A percentile compares a stretch with the other conserved stretches of the same genome.
phyloP scores from a whole-genome alignment of 2,329 filamentous ascomycete species.

The Emericellopsis cladophorae region DNA sequence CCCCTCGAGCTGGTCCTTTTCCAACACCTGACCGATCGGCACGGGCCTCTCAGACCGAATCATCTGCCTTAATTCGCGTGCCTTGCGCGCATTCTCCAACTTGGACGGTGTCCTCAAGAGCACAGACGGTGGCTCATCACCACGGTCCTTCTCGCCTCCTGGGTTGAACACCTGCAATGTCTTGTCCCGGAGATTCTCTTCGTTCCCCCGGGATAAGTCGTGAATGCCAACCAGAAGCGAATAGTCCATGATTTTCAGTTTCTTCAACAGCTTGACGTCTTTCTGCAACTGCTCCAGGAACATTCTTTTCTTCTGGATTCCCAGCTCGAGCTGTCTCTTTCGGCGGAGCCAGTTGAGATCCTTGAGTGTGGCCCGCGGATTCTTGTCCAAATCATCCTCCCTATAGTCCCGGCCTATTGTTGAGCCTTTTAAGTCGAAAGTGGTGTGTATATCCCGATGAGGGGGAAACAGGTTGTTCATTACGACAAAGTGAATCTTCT shows the following conservation, averaged over 20 bases:
- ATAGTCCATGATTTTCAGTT: slow-evolving; percentile 96
- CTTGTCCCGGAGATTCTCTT: slow-evolving; percentile 83
- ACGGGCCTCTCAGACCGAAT: slow-evolving; percentile 87
- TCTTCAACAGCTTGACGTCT: slow-evolving; percentile 79
- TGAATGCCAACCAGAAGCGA: slow-evolving; percentile 91
- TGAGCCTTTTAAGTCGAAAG: slow-evolving; percentile 93
- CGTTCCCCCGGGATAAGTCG: slow-evolving; percentile 79
- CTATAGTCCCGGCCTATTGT: slow-evolving; percentile 85
- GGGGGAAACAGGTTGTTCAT: slow-evolving; percentile 99
- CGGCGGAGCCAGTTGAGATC: slow-evolving; percentile 93
- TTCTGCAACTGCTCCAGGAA: slow-evolving; percentile 83
- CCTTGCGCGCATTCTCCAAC: slow-evolving; percentile 81
- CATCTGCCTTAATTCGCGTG: slow-evolving; percentile 79
- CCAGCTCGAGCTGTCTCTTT: slow-evolving; percentile 75
- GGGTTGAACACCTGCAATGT: slow-evolving; percentile 91
- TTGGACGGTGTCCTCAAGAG: slow-evolving; percentile 88
- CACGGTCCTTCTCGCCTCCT: slow-evolving; percentile 50
- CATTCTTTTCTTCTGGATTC: slow-evolving; percentile 72
- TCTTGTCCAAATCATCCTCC: slow-evolving; percentile 77
- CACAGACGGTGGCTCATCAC: slow-evolving; percentile 49
- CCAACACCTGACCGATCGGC: slow-evolving; percentile 90
- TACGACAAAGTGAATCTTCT: slow-evolving; percentile 98
- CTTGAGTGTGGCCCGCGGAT: slow-evolving; percentile 87
- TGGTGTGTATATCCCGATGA: slow-evolving; percentile 92
- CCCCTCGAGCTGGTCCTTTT: slow-evolving; percentile 70